Evolutionary conservation across 257 asterid genomes (phyloP), one percentile per base, ranked within the genome.

Genomic region (Craterostigma plantagineum): DNA sequence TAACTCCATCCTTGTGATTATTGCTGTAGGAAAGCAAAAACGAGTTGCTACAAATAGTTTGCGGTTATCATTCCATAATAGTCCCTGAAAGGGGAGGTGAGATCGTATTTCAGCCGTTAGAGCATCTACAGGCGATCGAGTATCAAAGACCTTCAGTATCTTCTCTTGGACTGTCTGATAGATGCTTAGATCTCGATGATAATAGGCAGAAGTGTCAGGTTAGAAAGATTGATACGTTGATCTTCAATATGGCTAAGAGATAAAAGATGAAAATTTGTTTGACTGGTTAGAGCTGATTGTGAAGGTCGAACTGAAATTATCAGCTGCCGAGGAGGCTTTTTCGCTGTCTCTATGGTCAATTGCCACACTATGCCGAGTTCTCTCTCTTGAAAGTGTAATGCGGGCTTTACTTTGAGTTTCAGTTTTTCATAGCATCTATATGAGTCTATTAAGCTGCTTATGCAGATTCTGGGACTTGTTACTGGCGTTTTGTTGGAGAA

Each of bases 241-340:
- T 48, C 10, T 18, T 49, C n/a, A 9, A 41, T 18, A 3, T 12
- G 15, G 13, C 45, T 41, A 15, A 23, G 30, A 41, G 5, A 3
- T 41, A 41, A 36, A 12, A 3, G 2, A 5, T 16, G 8, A 3
- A 41, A 12, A 36, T 36, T 3, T 2, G 11, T 10, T 36, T 12
- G 8, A 36, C 40, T 12, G 4, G 3, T 9, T 3, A 2, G 1
- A 42, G 50, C 36, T 33, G 46, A 45, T 55, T 68, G 59, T 69
- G 64, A 62, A 86, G 97, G 79, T 69, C 59, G 62, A 60, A 58
- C 53, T 73, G 54, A 74, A 63, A 60, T 56, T 86, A 62, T 81
- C 82, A 49, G 59, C 63, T 61, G 94, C 82, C 0, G 97, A 86
- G 76, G 97, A 81, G 74, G 97, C 97, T 63, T 64, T 43, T 67